Percentiles rank a stretch among this genome's conserved stretches.
Evolutionary conservation across 768 basidiomycete species (phyloP).

Genomic region (Agrocybe pediades): DNA sequence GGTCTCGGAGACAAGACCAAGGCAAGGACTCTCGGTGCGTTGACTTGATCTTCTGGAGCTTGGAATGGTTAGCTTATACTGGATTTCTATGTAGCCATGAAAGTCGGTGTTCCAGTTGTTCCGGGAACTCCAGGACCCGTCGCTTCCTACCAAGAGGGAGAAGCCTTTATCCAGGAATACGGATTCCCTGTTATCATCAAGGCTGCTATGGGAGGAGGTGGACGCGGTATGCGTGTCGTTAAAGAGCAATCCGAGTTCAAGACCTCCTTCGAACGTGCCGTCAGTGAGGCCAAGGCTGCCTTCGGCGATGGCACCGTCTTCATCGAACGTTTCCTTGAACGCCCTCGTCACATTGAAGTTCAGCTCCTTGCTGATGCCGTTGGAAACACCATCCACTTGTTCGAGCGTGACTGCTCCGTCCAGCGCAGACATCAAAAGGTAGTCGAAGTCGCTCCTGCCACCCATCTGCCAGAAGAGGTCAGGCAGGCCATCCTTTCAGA

Average conservation of each 20-base stretch:
- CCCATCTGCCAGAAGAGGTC: conserved; percentile 88
- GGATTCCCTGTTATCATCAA: conserved; percentile 99
- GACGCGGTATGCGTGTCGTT: conserved; percentile 99
- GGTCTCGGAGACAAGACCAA: conserved; percentile 98
- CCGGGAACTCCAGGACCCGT: conserved; percentile 98
- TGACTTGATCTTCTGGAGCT: conserved; percentile 7
- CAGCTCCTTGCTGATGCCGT: conserved; percentile 89
- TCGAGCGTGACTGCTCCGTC: conserved; percentile 99
- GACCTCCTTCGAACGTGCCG: conserved; percentile 86
- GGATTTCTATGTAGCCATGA: conserved; percentile 60
- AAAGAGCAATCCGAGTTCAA: conserved; percentile 92
- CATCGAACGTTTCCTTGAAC: conserved; percentile 96
- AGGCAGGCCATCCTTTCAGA: conserved; percentile 86
- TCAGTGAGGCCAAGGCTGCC: conserved; percentile 92
- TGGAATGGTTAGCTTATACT: conserved; percentile 1
- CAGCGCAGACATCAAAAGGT: conserved; percentile 99
- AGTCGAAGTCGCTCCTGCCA: conserved; percentile 97
- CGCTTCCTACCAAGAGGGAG: conserved; percentile 73
- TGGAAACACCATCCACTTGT: conserved; percentile 96
- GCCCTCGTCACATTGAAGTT: conserved; percentile 97
- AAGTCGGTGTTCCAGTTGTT: conserved; percentile 91
- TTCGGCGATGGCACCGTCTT: conserved; percentile 99
- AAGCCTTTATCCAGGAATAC: conserved; percentile 90
- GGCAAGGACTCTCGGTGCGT: conserved; percentile 81
- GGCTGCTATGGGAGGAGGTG: conserved; percentile 98